Evolutionary conservation across 257 asterid genomes (phyloP), one percentile per base, ranked within the genome.

Genomic region (Solanum phureja): DNA sequence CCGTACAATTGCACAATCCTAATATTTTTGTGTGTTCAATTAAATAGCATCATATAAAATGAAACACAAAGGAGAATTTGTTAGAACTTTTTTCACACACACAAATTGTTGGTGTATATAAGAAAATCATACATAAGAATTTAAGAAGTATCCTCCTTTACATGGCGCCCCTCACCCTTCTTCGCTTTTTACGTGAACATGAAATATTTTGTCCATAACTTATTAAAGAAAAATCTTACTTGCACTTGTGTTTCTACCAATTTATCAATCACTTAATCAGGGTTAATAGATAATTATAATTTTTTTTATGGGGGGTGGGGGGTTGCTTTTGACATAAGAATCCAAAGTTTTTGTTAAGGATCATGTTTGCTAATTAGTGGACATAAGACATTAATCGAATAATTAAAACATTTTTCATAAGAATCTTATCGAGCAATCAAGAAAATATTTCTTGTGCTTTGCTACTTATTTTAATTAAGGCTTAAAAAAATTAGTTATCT

Each of bases 371-470:
- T 85, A 40, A 62, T 85, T 29, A 58, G 87, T 85, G 23, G 81
- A 85, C 87, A 85, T 38, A 85, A 85, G 13, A 71, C 81, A 85
- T 44, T 40, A 66, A 85, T 66, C 66, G 33, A 85, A 85, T 85
- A 85, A 62, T 27, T 85, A 24, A 66, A 44, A 85, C 2, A 6
- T 1, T 3, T 8, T 4, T 85, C 24, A 44, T 46, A 24, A 66
- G 81, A 85, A 85, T 85, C 87, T 85, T 85, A 46, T 66, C 18
- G 87, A 85, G 87, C 66, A 66, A 85, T 66, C 87, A 85, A 85
- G 11, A 85, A 85, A 62, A 85, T 69, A 69, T 83, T 85, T 66
- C 87, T 85, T 85, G 87, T 85, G 82, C 27, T 66, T 27, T 85
- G 82, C 33, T 46, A 81, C 66, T 49, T 29, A 29, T 81, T 81